These are phyloP conservation scores for Phytophthora tubulina DNA, from an alignment of 352 stramenopile genomes.

Conservation along the genomic window DNA sequence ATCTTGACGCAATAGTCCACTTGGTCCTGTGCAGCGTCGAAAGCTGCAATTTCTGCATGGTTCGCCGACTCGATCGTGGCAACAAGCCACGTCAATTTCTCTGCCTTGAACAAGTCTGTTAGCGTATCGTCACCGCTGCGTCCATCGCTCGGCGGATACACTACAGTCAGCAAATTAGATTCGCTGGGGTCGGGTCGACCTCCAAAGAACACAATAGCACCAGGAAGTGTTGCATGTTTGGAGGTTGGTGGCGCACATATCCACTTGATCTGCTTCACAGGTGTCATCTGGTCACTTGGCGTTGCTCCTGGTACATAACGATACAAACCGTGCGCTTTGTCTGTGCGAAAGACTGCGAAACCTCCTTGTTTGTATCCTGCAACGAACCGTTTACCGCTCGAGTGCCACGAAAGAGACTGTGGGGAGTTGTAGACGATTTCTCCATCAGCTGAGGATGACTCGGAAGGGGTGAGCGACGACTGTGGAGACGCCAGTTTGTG, in stretches of 20 bases:
- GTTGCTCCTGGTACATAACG: constrained; percentile 13
- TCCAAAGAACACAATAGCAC: constrained; percentile 62
- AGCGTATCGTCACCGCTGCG: constrained; percentile 61
- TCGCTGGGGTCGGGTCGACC: constrained; percentile 34
- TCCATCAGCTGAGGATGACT: constrained; percentile 20
- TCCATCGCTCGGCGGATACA: constrained; percentile 49
- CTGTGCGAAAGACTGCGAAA: constrained; percentile 64
- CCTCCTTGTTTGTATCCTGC: constrained; percentile 71
- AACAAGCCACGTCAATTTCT: constrained; percentile 67
- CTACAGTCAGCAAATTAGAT: constrained; percentile 50
- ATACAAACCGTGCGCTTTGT: constrained; percentile 67
- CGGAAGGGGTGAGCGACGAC: constrained; percentile 18
- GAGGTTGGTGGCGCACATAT: constrained; percentile 68
- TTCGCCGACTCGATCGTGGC: constrained; percentile 56
- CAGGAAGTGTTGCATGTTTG: constrained; percentile 56
- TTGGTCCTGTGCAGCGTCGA: constrained; percentile 60
- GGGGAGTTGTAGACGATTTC: constrained; percentile 50
- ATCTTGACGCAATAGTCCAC: constrained; percentile 61
- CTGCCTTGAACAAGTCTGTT: constrained; percentile 59
- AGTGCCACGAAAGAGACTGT: constrained; percentile 78
- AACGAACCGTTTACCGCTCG: constrained; percentile 80
- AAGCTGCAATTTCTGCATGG: constrained; percentile 58
- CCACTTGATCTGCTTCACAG: constrained; percentile 69
- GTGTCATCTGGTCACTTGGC: constrained; percentile 8
- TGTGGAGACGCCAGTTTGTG: constrained; percentile 27